Evolutionary conservation across 257 asterid species (phyloP).

Genomic region (Ehretia macrophylla): DNA sequence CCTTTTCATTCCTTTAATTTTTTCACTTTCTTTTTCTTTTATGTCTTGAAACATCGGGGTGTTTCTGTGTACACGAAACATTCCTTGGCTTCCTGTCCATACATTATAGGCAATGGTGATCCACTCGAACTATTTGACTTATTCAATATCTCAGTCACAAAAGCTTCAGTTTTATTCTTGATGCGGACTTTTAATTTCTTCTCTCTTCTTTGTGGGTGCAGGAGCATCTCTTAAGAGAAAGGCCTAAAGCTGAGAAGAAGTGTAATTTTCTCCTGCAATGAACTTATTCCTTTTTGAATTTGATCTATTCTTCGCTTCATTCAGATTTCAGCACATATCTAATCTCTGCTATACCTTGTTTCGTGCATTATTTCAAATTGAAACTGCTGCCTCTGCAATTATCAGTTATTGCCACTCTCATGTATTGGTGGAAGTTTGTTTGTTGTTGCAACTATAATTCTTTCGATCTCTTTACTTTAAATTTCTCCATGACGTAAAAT

Average conservation of each 20-base stretch:
- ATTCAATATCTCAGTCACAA: background rate
- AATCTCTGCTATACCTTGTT: background rate
- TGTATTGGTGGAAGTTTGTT: background rate
- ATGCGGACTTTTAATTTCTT: conserved; percentile 10
- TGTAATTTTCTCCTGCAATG: conserved; percentile 32
- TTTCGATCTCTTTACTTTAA: background rate
- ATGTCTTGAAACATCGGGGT: no score
- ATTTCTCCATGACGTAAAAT: background rate
- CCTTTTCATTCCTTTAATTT: no score
- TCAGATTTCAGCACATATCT: background rate
- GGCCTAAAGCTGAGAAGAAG: conserved; percentile 43
- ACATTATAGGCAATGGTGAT: no score
- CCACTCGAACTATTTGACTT: no score
- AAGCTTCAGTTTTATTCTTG: background rate
- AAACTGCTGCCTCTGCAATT: background rate
- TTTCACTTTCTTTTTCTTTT: no score
- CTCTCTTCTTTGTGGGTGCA: conserved; percentile 19
- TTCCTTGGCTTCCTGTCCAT: no score
- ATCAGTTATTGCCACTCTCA: background rate
- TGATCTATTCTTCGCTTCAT: background rate
- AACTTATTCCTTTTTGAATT: conserved; percentile 3
- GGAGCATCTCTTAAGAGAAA: conserved; percentile 46
- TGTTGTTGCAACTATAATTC: background rate
- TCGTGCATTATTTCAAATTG: background rate
- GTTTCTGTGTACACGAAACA: no score